phyloP scores from a whole-genome alignment of 768 basidiomycete genomes.

The Suillus ampliporus region DNA sequence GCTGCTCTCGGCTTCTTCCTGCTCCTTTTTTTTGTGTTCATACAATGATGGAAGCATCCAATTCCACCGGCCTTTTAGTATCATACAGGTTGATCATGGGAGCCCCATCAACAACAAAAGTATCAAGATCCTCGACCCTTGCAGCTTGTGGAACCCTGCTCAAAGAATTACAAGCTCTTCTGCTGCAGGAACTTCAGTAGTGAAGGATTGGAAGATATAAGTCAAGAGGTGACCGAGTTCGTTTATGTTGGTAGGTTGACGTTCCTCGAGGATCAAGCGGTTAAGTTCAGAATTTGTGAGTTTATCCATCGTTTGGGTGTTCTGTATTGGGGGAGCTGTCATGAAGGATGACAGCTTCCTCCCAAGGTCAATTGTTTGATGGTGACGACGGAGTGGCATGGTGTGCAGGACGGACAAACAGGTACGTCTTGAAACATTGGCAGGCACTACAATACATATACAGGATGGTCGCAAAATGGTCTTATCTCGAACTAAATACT shows the following conservation, averaged over 20 bases:
- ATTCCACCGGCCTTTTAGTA: no score
- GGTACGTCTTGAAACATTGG: no score
- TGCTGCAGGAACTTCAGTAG: neutral
- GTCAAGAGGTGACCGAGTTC: neutral
- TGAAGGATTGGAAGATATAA: neutral
- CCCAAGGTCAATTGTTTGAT: neutral
- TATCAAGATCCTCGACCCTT: no score
- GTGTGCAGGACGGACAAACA: no score
- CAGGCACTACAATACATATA: no score
- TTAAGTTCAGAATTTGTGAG: no score
- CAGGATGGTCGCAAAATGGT: no score
- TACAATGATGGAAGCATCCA: no score
- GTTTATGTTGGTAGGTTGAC: neutral
- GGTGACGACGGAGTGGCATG: no score
- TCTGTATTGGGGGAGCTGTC: neutral
- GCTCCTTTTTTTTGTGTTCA: neutral
- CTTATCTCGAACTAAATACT: neutral
- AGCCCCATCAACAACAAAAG: no score
- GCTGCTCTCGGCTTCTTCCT: no score
- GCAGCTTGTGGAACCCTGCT: neutral
- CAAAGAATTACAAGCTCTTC: neutral
- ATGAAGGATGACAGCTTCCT: neutral
- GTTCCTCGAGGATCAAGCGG: neutral
- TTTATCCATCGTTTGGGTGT: neutral
- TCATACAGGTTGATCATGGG: no score